Evolutionary conservation across 331 rosid species (phyloP), one percentile per base, ranked within the genome.

Genomic region (Saraca asoca): DNA sequence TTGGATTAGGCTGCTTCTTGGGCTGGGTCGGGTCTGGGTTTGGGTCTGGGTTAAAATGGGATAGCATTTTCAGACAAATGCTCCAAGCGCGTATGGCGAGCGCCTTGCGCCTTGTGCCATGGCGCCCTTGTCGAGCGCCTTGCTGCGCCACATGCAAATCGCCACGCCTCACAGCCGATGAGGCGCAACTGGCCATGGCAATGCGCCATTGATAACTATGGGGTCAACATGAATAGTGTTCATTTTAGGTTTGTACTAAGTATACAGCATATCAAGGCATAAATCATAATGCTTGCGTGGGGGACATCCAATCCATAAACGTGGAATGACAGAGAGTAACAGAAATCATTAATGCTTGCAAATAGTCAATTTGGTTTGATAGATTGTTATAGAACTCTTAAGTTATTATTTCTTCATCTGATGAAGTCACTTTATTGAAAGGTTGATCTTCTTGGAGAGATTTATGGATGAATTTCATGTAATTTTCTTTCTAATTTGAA

Each of bases 261-360:
- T 48, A n/a, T 14, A 19, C 14, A 14, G 43, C 34, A 16, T 39
- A 29, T 50, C 17, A 31, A 70, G 37, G 65, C 12, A 37, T 52
- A 24, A 71, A 62, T 71, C 9, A 35, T 61, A 61, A 34, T 54
- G 56, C 45, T 51, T 54, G 66, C 18, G 43, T 48, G 48, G 7
- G 15, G 48, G 64, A 44, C 46, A 65, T 58, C 58, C 20, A 51
- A 56, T 24, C 31, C 3, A 24, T 64, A 35, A 66, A 58, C 24
- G 41, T 55, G 68, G 58, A 20, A 39, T 56, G 7, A 19, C 41
- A 20, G 19, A 45, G 17, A 12, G 41, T 24, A 1, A 3, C 31
- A 24, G 31, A 24, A 24, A 20, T 43, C 15, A 56, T 43, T 58
- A 24, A 51, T 58, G 35, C 52, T 53, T 35, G 64, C 8, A 50